Percentiles rank a stretch among this genome's conserved stretches.
Evolutionary conservation across 495 filamentous ascomycete genomes (phyloP).

Genomic region (Hypoxylon lienhwacheense): DNA sequence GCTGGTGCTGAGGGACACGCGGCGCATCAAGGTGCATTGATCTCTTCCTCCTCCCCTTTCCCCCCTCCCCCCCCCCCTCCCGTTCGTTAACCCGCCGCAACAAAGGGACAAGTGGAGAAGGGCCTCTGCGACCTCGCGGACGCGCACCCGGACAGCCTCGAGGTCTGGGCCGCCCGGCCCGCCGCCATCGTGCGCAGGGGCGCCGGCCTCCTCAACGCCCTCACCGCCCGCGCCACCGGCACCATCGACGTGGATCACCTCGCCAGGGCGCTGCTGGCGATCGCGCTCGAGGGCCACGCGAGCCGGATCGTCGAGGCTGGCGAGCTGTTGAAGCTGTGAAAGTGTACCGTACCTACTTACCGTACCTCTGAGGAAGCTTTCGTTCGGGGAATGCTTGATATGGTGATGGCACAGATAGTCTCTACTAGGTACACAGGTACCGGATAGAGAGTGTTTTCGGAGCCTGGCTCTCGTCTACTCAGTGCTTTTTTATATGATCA

Average conservation of each 20-base stretch:
- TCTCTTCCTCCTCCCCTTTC: no score
- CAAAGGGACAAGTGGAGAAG: conserved; percentile 49
- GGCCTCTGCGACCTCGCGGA: conserved; percentile 41
- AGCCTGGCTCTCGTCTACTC: no score
- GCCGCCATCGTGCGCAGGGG: conserved; percentile 44
- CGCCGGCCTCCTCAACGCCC: conserved; percentile 34
- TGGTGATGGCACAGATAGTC: no score
- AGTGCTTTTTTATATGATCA: no score
- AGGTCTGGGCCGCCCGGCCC: conserved; percentile 38
- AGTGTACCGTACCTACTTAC: background rate
- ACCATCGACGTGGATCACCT: conserved; percentile 44
- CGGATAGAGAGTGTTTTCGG: no score
- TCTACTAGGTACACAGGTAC: no score
- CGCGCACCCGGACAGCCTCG: conserved; percentile 34
- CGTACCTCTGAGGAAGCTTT: no score
- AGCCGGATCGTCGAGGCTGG: conserved; percentile 41
- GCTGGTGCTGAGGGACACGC: conserved; percentile 46
- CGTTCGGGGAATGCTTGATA: no score
- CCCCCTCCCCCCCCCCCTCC: no score
- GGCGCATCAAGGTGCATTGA: conserved; percentile 55
- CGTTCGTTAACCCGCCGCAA: conserved; percentile 5
- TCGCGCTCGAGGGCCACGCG: conserved; percentile 41
- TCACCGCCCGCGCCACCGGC: conserved; percentile 30
- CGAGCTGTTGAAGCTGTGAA: conserved; percentile 36
- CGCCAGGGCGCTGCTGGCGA: conserved; percentile 45